Conservation (phyloP, 257 asterid species). For the Datura wrightii region DNA sequence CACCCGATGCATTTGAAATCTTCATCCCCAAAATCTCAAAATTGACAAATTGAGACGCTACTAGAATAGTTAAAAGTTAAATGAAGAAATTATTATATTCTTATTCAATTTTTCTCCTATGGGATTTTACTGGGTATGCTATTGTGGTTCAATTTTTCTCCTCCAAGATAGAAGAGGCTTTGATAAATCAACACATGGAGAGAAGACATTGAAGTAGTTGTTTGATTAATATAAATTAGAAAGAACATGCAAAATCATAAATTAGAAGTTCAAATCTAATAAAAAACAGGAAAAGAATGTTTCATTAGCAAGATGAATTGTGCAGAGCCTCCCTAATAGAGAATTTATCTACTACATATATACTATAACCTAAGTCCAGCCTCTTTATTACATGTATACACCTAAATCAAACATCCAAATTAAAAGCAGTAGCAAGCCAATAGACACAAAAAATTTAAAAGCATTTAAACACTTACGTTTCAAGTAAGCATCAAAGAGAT, state of each 20-base stretch:
- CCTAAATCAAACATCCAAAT: not conserved
- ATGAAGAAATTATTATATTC: not conserved
- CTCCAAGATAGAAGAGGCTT: not conserved
- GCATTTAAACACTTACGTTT: slow-evolving; percentile 55
- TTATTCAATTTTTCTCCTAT: no score
- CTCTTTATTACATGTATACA: not conserved
- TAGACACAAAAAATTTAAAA: not conserved
- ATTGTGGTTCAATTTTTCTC: not conserved
- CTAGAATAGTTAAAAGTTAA: not conserved
- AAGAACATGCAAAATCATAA: not conserved
- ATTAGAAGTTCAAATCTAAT: not conserved
- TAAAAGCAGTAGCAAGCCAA: not conserved
- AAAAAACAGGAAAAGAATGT: not conserved
- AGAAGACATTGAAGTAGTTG: not conserved
- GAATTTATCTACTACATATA: slow-evolving; percentile 17
- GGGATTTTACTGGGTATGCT: no score
- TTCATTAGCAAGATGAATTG: not conserved
- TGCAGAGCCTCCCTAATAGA: not conserved
- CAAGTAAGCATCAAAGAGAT: slow-evolving; percentile 65
- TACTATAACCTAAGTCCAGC: not conserved
- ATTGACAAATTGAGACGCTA: not conserved
- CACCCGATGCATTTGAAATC: not conserved
- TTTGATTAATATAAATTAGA: no score
- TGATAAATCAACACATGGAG: not conserved
- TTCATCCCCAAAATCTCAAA: slow-evolving; percentile 5